These are phyloP conservation scores for Beauveria sp. DNA, from an alignment of 2,329 filamentous ascomycete species.

Conservation along the genomic window DNA sequence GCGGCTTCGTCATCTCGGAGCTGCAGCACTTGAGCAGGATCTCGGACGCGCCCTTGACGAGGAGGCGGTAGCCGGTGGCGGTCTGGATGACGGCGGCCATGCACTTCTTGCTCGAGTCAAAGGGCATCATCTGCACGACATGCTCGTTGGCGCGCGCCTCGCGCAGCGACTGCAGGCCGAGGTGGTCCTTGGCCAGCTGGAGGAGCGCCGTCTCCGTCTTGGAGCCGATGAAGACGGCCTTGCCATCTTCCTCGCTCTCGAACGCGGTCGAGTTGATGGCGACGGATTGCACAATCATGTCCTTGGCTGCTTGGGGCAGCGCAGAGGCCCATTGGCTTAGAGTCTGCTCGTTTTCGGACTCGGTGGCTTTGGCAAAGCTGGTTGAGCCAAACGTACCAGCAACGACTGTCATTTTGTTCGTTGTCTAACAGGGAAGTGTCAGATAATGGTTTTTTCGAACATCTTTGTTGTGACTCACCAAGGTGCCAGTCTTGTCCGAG, in stretches of 20 bases:
- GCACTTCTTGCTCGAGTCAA: conserved; percentile 48
- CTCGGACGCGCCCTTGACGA: conserved; percentile 51
- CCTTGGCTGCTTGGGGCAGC: conserved; percentile 21
- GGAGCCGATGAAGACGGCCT: conserved; percentile 43
- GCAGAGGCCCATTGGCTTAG: conserved; percentile 14
- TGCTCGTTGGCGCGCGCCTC: conserved; percentile 39
- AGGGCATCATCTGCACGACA: conserved; percentile 44
- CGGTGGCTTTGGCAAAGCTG: conserved; percentile 25
- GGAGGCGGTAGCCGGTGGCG: conserved; percentile 37
- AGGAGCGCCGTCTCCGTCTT: conserved; percentile 51
- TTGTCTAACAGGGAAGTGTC: conserved; percentile 23
- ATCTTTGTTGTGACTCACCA: conserved; percentile 12
- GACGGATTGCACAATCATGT: conserved; percentile 34
- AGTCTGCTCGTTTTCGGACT: conserved; percentile 18
- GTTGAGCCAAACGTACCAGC: conserved; percentile 54
- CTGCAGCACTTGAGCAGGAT: conserved; percentile 41
- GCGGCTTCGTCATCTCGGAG: conserved; percentile 31
- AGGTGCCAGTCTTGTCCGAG: conserved; percentile 49
- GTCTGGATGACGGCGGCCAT: conserved; percentile 47
- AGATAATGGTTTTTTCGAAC: background rate
- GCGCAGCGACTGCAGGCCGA: conserved; percentile 40
- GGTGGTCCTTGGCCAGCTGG: conserved; percentile 40
- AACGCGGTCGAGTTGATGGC: conserved; percentile 53
- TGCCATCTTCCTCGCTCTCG: conserved; percentile 40
- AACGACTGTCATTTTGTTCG: conserved; percentile 70